Base-by-base conservation (phyloP, 495 filamentous ascomycete genomes). In the Penicillium subrubescens region DNA sequence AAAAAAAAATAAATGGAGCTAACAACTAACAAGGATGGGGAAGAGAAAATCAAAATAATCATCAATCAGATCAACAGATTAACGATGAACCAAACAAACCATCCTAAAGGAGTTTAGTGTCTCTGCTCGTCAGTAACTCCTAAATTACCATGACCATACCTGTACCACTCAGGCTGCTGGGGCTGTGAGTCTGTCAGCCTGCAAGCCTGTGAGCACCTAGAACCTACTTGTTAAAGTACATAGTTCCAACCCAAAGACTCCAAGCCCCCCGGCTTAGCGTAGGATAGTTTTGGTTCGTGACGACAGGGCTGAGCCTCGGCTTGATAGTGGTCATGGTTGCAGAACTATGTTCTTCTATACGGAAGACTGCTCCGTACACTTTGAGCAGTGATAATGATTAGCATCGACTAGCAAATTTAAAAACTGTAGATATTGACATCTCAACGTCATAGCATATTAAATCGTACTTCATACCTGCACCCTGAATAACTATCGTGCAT, bases 1-100 rank as follows among this genome's bases (percentile, higher is more conserved):
- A 57, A 61, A 61, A 72, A 46, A 31, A 57, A 61, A 61, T 69
- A 46, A 7, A 15, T 2, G 31, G 31, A 33, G 25, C 31, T 33
- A 33, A 8, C 31, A 50, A 8, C 25, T 29, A 29, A 11, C 48
- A 15, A 15, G 48, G 25, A 29, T 29, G 14, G 48, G 48, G 48
- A 51, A 0, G 21, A n/a, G 25, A 65, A 66, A 63, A 66, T 51
- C 53, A 57, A 70, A 61, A 27, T 27, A 27, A 27, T 27, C 25
- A 19, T 33, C 15, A 23, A 21, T 37, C 14, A 21, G 10, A 34
- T n/a, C 15, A 52, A 17, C 14, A 21, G 10, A 34, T n/a, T 29
- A 52, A 17, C 17, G 8, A 31, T 31, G 25, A 25, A 12, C 15
- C 31, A 33, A 33, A 33, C 8, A 33, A 33, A 33, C 5, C 5